Conservation (phyloP, 2,329 filamentous ascomycete species). For the Apiospora pterosperma region DNA sequence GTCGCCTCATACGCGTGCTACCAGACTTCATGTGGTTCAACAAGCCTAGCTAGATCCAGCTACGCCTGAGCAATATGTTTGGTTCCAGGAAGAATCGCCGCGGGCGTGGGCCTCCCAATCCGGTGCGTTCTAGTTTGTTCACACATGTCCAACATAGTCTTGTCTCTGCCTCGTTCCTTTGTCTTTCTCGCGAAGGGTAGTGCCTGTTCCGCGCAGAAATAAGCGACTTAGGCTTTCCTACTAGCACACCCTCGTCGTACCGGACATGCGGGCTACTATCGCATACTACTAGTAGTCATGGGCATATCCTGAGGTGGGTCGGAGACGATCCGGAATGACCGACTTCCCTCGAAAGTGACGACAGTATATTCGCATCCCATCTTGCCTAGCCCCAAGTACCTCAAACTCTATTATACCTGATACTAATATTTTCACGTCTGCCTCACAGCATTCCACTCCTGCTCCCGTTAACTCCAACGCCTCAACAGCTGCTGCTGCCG, state of each 20-base stretch:
- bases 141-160: too few species aligned
- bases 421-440: constrained; percentile 11
- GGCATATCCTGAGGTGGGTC: background rate
- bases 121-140: constrained; percentile 39
- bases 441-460: constrained; percentile 56
- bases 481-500: constrained; percentile 75
- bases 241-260: background rate
- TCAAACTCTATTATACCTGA: constrained; percentile 7
- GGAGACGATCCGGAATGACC: background rate
- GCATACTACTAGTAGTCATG: background rate
- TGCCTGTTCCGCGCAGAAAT: background rate
- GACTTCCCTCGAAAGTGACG: constrained; percentile 2
- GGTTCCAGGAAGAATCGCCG: constrained; percentile 44
- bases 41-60: background rate
- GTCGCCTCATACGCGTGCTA: background rate
- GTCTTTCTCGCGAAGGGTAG: background rate
- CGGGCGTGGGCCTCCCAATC: constrained; percentile 33
- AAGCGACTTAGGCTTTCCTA: background rate
- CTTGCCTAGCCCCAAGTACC: background rate
- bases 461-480: constrained; percentile 69
- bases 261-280: background rate
- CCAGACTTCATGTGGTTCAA: background rate
- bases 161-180: constrained; percentile 9
- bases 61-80: constrained; percentile 39
- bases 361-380: background rate